Percentiles rank a stretch among this genome's conserved stretches.
Evolutionary conservation across 1,284 basidiomycete species (phyloP).

Genomic region (Ceratorhiza oryzae-sativae): DNA sequence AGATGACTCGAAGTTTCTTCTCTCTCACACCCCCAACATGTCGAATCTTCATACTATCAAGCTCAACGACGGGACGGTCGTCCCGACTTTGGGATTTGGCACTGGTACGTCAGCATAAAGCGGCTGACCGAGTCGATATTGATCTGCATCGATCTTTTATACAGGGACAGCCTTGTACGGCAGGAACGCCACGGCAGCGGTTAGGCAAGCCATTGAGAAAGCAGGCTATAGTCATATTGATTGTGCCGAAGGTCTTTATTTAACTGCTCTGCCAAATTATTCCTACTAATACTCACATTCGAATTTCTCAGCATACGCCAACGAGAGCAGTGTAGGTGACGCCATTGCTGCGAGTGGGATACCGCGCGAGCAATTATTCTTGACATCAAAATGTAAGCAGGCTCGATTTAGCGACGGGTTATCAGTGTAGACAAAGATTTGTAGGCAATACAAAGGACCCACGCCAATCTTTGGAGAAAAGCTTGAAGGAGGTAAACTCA

Average conservation of each 20-base stretch:
- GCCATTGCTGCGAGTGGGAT: slow-evolving; percentile 41
- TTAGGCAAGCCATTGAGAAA: slow-evolving; percentile 21
- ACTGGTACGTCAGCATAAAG: slow-evolving; percentile 24
- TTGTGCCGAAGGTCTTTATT: slow-evolving; percentile 42
- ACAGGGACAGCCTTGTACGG: slow-evolving; percentile 27
- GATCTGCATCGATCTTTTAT: neutral
- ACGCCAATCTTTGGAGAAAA: slow-evolving; percentile 48
- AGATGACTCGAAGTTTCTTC: neutral
- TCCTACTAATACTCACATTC: neutral
- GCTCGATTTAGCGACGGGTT: neutral
- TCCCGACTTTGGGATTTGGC: slow-evolving; percentile 31
- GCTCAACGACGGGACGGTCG: slow-evolving; percentile 29
- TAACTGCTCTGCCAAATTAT: neutral
- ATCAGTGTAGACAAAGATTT: neutral
- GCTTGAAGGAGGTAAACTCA: slow-evolving; percentile 47
- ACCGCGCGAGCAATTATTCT: slow-evolving; percentile 29
- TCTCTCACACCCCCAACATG: slow-evolving; percentile 7
- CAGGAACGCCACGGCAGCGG: slow-evolving; percentile 24
- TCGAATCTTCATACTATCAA: slow-evolving; percentile 27
- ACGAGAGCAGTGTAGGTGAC: slow-evolving; percentile 41
- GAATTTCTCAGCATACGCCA: slow-evolving; percentile 39
- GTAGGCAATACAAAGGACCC: slow-evolving; percentile 40
- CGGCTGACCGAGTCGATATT: neutral
- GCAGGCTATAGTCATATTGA: slow-evolving; percentile 44
- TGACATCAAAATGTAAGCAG: slow-evolving; percentile 34